Conservation (phyloP, 345 rosid species). For the Corchorus olitorius region DNA sequence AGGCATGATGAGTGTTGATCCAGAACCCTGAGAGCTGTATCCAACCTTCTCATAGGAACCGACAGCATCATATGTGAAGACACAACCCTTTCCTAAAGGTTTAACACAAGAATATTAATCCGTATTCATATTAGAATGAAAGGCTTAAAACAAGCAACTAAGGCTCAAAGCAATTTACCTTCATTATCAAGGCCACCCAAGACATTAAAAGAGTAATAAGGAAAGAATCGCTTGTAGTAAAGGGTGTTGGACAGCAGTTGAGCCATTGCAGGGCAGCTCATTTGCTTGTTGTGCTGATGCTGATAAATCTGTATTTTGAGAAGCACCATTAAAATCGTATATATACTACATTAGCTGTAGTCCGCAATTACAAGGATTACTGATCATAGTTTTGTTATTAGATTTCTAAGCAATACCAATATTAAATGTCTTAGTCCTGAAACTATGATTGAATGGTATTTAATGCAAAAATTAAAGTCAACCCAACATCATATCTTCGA, state of each 20-base stretch:
- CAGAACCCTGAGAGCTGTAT: slow-evolving; percentile 94
- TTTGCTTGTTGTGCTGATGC: slow-evolving; percentile 97
- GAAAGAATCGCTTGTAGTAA: slow-evolving; percentile 96
- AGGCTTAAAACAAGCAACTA: slow-evolving; percentile 2
- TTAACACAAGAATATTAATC: slow-evolving; percentile 2
- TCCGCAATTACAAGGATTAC: neutral
- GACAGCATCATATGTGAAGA: slow-evolving; percentile 94
- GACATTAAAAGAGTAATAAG: slow-evolving; percentile 93
- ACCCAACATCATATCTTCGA: neutral
- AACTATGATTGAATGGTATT: neutral
- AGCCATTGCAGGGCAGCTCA: slow-evolving; percentile 97
- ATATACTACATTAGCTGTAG: neutral
- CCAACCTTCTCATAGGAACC: slow-evolving; percentile 99
- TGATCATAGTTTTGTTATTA: neutral
- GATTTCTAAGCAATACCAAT: slow-evolving; percentile 1
- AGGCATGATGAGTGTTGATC: slow-evolving; percentile 89
- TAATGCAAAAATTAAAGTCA: neutral
- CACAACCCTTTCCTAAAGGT: slow-evolving; percentile 84
- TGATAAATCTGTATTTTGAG: slow-evolving; percentile 70
- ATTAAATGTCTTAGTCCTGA: neutral
- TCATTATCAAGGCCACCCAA: slow-evolving; percentile 93
- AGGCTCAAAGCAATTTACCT: slow-evolving; percentile 45
- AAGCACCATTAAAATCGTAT: neutral
- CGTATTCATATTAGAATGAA: neutral
- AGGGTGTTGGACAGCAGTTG: slow-evolving; percentile 97